Evolutionary conservation across 2,329 filamentous ascomycete genomes (phyloP).

Genomic region (Pseudopithomyces chartarum): DNA sequence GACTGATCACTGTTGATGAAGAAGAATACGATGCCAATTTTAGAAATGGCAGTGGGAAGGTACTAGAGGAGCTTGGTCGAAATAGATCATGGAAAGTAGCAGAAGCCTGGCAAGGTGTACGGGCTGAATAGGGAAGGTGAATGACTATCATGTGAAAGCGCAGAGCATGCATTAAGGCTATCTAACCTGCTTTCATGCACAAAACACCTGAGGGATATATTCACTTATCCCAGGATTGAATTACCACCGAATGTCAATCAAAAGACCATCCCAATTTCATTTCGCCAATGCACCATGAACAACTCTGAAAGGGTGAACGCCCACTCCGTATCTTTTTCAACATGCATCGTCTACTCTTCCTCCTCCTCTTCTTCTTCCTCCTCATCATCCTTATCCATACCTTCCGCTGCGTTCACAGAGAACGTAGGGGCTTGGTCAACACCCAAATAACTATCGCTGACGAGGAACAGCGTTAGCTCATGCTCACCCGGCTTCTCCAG

Average conservation of each 20-base stretch:
- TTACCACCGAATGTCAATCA: too few relatives aligned
- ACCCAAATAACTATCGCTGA: conserved; percentile 96
- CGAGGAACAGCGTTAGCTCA: conserved; percentile 87
- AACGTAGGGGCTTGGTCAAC: conserved; percentile 96
- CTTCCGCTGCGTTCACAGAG: conserved; percentile 82
- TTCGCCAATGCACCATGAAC: too few relatives aligned
- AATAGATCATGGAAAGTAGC: conserved; percentile 29
- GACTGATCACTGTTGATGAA: conserved; percentile 17
- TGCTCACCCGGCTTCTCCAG: conserved; percentile 84
- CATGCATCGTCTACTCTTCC: too few relatives aligned
- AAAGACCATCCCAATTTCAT: too few relatives aligned
- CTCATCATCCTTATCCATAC: conserved; percentile 92
- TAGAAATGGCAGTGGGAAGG: conserved; percentile 25
- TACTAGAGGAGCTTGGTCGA: conserved; percentile 25
- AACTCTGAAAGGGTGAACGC: too few relatives aligned
- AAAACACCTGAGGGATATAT: too few relatives aligned
- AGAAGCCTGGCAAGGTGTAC: conserved; percentile 37
- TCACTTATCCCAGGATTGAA: too few relatives aligned
- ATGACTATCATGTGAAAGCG: neutral
- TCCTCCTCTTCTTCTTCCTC: conserved; percentile 64
- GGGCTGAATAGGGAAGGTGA: conserved; percentile 17
- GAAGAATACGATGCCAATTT: conserved; percentile 28
- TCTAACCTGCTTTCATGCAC: too few relatives aligned
- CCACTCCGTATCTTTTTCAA: too few relatives aligned
- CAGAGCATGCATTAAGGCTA: too few relatives aligned